Evolutionary conservation across 1,139 yeast species (phyloP).

Genomic region (Pichia kudriavzevii): DNA sequence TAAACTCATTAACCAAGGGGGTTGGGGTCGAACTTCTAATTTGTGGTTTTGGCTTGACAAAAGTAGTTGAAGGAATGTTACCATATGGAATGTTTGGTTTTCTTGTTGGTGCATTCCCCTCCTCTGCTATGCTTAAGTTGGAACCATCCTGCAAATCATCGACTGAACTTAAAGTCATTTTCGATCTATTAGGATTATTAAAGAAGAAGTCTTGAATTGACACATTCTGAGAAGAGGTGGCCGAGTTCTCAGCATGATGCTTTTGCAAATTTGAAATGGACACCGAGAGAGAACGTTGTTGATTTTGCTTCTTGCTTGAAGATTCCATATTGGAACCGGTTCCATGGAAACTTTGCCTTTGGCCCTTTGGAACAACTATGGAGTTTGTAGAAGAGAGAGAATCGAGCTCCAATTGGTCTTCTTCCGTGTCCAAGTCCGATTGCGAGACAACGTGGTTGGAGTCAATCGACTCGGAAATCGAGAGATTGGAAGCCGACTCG

Average conservation of each 20-base stretch:
- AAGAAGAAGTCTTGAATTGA: slow-evolving; percentile 29
- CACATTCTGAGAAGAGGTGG: slow-evolving; percentile 10
- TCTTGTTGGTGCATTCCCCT: background rate
- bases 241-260: background rate
- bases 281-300: background rate
- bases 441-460: slow-evolving; percentile 1
- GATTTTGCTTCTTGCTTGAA: no score
- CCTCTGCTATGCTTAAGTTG: background rate
- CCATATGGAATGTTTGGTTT: slow-evolving; percentile 2
- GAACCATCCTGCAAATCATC: slow-evolving; percentile 17
- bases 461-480: slow-evolving; percentile 6
- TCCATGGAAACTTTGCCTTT: slow-evolving; percentile 3
- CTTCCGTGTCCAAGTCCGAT: no score
- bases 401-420: slow-evolving; percentile 2
- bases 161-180: slow-evolving; percentile 14
- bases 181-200: slow-evolving; percentile 23
- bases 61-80: slow-evolving; percentile 21
- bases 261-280: background rate
- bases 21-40: slow-evolving; percentile 11
- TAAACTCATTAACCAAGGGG: slow-evolving; percentile 37
- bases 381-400: slow-evolving; percentile 10
- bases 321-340: no score
- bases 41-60: slow-evolving; percentile 38
- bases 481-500: slow-evolving; percentile 11
- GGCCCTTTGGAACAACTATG: slow-evolving; percentile 5